A percentile compares a stretch with the other conserved stretches of the same genome.
phyloP scores from a whole-genome alignment of 306 rosid genomes.

The Datisca glomerata region DNA sequence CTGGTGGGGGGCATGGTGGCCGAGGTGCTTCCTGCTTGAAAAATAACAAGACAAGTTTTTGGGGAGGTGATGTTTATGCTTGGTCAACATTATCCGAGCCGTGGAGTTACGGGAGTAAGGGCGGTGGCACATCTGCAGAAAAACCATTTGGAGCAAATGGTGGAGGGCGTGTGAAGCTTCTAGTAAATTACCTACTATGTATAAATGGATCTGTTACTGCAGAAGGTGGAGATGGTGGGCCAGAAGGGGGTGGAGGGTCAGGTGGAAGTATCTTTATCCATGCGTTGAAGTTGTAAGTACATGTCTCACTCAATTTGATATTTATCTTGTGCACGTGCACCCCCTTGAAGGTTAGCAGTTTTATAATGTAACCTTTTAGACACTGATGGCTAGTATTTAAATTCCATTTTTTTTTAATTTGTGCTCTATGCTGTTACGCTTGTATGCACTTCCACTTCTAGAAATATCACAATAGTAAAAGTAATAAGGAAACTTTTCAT shows the following conservation, averaged over 20 bases:
- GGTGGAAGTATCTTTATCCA: constrained; percentile 81
- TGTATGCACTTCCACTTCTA: too few species aligned
- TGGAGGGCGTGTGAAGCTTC: constrained; percentile 79
- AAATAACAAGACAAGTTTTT: constrained; percentile 49
- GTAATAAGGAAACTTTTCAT: too few species aligned
- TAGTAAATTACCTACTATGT: constrained; percentile 53
- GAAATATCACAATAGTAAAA: too few species aligned
- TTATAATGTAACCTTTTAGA: too few species aligned
- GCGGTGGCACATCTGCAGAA: constrained; percentile 55
- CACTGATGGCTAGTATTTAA: too few species aligned
- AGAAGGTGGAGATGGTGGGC: constrained; percentile 84
- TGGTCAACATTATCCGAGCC: constrained; percentile 85
- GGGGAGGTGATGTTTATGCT: constrained; percentile 99
- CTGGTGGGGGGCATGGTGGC: constrained; percentile 99
- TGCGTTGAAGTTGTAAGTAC: constrained; percentile 86
- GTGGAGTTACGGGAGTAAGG: constrained; percentile 95
- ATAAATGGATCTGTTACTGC: constrained; percentile 72
- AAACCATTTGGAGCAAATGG: constrained; percentile 73
- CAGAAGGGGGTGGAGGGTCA: constrained; percentile 88
- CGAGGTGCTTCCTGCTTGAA: constrained; percentile 93
- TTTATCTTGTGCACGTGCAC: constrained; percentile 13
- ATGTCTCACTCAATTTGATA: constrained; percentile 10
- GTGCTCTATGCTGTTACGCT: too few species aligned
- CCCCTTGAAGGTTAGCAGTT: constrained; percentile 5
- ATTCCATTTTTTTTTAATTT: too few species aligned